phyloP scores from a whole-genome alignment of 2,329 filamentous ascomycete species.

The Cryphonectria nitschkei region DNA sequence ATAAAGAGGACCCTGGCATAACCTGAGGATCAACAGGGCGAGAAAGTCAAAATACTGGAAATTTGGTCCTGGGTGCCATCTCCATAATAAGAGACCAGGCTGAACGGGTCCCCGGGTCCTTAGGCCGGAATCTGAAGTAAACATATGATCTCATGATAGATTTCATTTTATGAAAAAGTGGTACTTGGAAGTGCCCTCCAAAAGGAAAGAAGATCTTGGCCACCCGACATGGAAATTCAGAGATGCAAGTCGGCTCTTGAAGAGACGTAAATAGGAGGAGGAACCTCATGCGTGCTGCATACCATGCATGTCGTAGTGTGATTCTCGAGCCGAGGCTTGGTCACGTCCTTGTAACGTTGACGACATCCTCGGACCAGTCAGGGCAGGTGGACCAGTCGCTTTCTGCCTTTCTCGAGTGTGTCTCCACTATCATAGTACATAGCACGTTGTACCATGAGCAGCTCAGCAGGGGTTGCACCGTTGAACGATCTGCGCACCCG shows the following conservation, averaged over 20 bases:
- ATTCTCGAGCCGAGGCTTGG: background rate
- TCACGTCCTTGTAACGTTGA: background rate
- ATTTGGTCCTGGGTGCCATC: background rate
- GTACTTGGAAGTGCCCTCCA: background rate
- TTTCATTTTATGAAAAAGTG: background rate
- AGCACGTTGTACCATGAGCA: background rate
- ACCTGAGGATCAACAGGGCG: background rate
- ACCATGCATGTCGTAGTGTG: background rate
- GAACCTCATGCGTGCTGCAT: background rate
- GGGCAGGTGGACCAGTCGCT: background rate
- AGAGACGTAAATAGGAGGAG: background rate
- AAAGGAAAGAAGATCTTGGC: background rate
- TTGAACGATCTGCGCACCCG: background rate
- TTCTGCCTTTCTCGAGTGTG: background rate
- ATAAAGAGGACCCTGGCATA: background rate
- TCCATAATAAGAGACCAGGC: background rate
- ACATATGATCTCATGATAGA: background rate
- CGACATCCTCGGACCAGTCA: background rate
- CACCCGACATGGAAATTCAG: background rate
- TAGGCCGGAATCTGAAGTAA: background rate
- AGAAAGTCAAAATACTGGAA: background rate
- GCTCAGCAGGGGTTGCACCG: background rate
- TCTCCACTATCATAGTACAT: background rate
- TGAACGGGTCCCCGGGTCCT: background rate
- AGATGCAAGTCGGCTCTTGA: background rate